These are phyloP conservation scores for Favolaschia claudopus DNA, from an alignment of 768 basidiomycete genomes.

Conservation along the genomic window DNA sequence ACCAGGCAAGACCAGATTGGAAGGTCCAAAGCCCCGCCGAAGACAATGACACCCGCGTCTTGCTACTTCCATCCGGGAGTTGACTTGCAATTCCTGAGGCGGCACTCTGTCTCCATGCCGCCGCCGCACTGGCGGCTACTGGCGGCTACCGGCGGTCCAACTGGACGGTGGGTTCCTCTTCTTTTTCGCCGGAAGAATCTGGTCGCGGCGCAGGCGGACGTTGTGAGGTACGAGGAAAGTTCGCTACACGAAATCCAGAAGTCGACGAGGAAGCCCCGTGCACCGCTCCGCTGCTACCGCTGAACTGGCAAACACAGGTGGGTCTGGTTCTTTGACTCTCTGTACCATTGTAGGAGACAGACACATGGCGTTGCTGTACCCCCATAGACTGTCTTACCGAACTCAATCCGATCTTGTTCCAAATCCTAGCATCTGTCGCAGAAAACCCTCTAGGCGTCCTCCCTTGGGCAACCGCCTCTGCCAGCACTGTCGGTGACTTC, in stretches of 20 bases:
- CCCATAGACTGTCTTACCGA: conserved; percentile 96
- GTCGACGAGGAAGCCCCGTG: conserved; percentile 65
- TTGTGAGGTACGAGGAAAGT: conserved; percentile 52
- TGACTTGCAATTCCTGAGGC: no score
- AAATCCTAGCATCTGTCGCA: conserved; percentile 95
- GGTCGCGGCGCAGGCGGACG: conserved; percentile 38
- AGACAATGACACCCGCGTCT: no score
- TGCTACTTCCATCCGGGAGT: no score
- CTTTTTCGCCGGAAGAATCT: conserved; percentile 35
- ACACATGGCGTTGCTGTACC: conserved; percentile 93
- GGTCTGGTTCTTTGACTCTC: conserved; percentile 87
- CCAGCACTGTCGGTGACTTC: conserved; percentile 79
- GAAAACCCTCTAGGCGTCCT: conserved; percentile 90
- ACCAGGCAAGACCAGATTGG: no score
- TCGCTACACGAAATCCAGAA: conserved; percentile 62
- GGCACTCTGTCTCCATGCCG: no score
- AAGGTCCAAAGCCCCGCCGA: no score
- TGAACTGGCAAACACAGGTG: conserved; percentile 89
- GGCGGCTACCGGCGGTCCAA: no score
- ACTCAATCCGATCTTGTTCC: conserved; percentile 91
- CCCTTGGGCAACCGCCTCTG: conserved; percentile 84
- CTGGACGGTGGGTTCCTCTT: conserved; percentile 61
- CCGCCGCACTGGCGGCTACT: no score
- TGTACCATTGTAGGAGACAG: conserved; percentile 88
- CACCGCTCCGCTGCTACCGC: conserved; percentile 68